These are phyloP conservation scores for Neurospora cerealis DNA, from an alignment of 495 filamentous ascomycete species.

Conservation along the genomic window DNA sequence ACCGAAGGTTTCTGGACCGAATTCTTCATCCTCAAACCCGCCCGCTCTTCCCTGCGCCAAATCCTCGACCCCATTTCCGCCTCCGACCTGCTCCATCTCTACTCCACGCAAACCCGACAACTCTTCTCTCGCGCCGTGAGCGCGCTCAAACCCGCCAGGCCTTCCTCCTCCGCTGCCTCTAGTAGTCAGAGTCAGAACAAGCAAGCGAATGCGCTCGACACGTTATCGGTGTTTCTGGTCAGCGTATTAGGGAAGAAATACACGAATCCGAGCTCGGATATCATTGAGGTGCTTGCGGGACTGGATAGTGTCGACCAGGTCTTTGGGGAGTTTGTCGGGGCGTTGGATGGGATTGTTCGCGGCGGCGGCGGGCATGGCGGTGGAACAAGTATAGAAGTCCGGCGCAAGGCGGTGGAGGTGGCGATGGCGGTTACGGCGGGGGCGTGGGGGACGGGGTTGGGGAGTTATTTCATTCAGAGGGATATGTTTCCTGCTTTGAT, in stretches of 20 bases:
- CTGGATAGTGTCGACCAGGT: conserved; percentile 77
- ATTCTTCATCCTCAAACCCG: conserved; percentile 81
- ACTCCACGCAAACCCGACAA: conserved; percentile 62
- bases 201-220: neutral
- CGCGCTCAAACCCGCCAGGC: conserved; percentile 40
- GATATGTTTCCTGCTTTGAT: conserved; percentile 92
- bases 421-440: conserved; percentile 81
- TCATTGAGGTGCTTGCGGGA: conserved; percentile 81
- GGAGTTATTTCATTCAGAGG: conserved; percentile 91
- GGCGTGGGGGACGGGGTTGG: conserved; percentile 83
- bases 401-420: conserved; percentile 69
- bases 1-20: conserved; percentile 93
- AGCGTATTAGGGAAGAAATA: conserved; percentile 79
- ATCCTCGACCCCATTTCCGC: conserved; percentile 58
- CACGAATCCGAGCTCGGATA: conserved; percentile 90
- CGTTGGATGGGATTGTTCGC: conserved; percentile 71
- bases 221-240: conserved; percentile 50
- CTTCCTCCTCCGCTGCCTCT: neutral
- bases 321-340: conserved; percentile 79
- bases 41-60: conserved; percentile 51
- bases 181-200: neutral
- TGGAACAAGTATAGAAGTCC: conserved; percentile 40
- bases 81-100: conserved; percentile 61
- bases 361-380: conserved; percentile 37
- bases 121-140: conserved; percentile 65